phyloP scores from a whole-genome alignment of 306 rosid genomes.

The Castanopsis chinensis region DNA sequence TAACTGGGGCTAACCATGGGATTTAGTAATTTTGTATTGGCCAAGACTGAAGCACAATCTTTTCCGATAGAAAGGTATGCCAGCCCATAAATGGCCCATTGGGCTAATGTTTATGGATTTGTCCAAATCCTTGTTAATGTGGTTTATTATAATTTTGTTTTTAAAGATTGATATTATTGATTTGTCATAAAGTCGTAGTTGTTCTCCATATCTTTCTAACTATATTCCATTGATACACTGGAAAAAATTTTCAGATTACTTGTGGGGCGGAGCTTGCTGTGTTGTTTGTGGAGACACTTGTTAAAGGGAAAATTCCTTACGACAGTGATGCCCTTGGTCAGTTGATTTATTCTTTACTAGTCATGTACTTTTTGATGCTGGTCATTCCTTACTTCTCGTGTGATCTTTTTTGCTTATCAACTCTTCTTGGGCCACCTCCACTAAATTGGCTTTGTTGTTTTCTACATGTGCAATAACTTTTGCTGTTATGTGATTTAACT shows the following conservation, averaged over 20 bases:
- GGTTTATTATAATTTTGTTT: neutral
- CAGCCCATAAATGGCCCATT: neutral
- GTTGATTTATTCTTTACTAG: conserved; percentile 30
- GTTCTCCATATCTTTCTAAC: conserved; percentile 4
- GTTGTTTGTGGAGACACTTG: conserved; percentile 79
- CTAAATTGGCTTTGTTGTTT: conserved; percentile 15
- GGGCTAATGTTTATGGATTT: neutral
- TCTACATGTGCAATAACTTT: conserved; percentile 4
- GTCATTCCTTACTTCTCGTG: conserved; percentile 1
- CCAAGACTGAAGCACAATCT: neutral
- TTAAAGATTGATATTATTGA: neutral
- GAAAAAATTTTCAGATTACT: conserved; percentile 60
- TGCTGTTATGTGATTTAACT: neutral
- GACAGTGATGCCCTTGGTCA: conserved; percentile 66
- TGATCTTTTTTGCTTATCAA: conserved; percentile 5
- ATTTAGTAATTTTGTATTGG: conserved; percentile 13
- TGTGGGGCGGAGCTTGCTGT: conserved; percentile 97
- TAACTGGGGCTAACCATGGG: conserved; percentile 7
- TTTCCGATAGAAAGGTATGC: neutral
- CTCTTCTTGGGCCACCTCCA: conserved; percentile 19
- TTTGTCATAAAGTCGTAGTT: conserved; percentile 12
- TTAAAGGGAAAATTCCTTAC: conserved; percentile 73
- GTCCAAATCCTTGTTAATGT: neutral
- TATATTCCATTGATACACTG: neutral
- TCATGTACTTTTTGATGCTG: conserved; percentile 16